A percentile compares a stretch with the other conserved stretches of the same genome.
These are phyloP conservation scores for Puccinia polysora DNA, from an alignment of 1,284 basidiomycete genomes.

Conservation along the genomic window DNA sequence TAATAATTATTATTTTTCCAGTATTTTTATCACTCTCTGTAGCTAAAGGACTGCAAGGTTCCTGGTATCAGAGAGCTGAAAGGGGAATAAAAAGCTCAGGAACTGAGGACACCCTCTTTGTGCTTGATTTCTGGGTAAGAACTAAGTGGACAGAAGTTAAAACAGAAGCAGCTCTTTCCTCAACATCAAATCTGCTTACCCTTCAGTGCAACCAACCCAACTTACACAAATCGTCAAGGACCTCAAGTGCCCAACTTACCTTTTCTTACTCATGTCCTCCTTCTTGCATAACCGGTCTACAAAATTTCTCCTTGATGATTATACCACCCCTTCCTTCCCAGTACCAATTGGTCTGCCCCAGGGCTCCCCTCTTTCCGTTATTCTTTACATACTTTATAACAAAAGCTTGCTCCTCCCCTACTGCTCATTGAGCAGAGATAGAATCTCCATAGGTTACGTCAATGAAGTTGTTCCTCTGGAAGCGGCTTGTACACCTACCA, in stretches of 20 bases:
- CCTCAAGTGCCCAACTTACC: background rate
- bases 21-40: no score
- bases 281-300: constrained; percentile 5
- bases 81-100: background rate
- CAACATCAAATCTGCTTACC: constrained; percentile 17
- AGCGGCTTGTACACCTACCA: background rate
- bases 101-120: background rate
- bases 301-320: background rate
- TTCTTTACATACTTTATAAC: constrained; percentile 26
- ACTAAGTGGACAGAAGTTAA: constrained; percentile 18
- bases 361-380: constrained; percentile 18
- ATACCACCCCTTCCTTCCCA: background rate
- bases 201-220: background rate
- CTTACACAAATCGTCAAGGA: background rate
- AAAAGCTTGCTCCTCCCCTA: background rate
- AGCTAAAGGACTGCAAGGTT: no score
- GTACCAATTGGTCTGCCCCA: constrained; percentile 12
- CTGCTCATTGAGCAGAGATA: background rate
- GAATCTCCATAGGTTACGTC: background rate
- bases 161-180: background rate
- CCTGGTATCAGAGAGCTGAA: no score
- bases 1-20: no score
- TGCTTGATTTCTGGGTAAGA: background rate
- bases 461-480: constrained; percentile 20
- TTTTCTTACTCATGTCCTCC: background rate